phyloP scores from a whole-genome alignment of 2,329 filamentous ascomycete species.

The Aspergillus novofumigatus region DNA sequence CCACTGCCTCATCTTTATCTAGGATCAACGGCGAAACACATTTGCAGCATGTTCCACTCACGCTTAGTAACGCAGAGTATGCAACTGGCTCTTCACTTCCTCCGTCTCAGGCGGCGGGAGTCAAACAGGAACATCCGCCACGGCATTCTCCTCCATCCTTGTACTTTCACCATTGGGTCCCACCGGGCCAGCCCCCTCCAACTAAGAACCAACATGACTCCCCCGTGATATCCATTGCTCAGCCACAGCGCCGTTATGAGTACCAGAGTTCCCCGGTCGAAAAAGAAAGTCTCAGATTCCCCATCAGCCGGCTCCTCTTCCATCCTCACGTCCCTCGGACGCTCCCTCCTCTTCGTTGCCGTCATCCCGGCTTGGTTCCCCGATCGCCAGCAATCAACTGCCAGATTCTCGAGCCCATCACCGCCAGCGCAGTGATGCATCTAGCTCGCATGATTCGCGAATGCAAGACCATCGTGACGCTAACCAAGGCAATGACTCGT shows the following conservation, averaged over 20 bases:
- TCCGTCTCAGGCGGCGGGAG: conserved; percentile 50
- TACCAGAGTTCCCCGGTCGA: conserved; percentile 66
- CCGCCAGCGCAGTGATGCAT: conserved; percentile 10
- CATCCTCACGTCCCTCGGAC: conserved; percentile 48
- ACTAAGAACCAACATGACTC: conserved; percentile 60
- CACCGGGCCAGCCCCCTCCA: conserved; percentile 67
- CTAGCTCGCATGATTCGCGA: conserved; percentile 2
- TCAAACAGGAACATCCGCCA: conserved; percentile 54
- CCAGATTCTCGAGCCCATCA: not conserved
- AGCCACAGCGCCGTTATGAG: conserved; percentile 51
- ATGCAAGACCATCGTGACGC: not conserved
- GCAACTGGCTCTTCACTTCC: conserved; percentile 36
- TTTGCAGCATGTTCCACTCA: conserved; percentile 33
- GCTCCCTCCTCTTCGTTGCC: not conserved
- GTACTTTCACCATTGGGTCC: conserved; percentile 92
- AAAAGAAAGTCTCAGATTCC: conserved; percentile 71
- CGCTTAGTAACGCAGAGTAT: conserved; percentile 20
- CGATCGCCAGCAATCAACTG: conserved; percentile 29
- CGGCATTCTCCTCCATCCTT: conserved; percentile 68
- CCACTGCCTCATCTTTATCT: conserved; percentile 11
- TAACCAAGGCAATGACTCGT: not conserved
- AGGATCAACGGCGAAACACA: conserved; percentile 41
- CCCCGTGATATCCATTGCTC: conserved; percentile 42
- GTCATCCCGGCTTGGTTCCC: conserved; percentile 10
- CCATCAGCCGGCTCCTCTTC: conserved; percentile 49